These are phyloP conservation scores for Termitomyces sp. DNA, from an alignment of 1,284 basidiomycete species.

Conservation along the genomic window DNA sequence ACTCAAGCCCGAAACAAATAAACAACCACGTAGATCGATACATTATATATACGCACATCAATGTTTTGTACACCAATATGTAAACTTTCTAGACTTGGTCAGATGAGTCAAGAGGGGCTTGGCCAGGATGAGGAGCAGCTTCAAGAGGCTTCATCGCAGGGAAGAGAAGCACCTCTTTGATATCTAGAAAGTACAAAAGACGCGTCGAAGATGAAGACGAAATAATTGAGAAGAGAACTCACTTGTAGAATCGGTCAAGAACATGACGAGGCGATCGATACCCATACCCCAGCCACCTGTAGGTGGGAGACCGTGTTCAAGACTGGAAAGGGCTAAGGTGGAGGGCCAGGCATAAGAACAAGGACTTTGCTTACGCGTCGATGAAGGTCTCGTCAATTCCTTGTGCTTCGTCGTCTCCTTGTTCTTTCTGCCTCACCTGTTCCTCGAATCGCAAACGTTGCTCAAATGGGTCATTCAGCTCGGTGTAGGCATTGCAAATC, in stretches of 20 bases:
- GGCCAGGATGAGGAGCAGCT: conserved; percentile 27
- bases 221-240: conserved; percentile 26
- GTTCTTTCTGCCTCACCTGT: conserved; percentile 91
- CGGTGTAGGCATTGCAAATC: conserved; percentile 97
- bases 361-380: conserved; percentile 63
- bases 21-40: background rate
- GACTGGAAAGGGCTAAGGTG: conserved; percentile 37
- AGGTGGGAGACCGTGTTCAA: conserved; percentile 96
- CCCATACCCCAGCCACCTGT: conserved; percentile 97
- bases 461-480: conserved; percentile 98
- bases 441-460: conserved; percentile 96
- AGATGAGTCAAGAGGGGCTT: conserved; percentile 25
- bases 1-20: no score
- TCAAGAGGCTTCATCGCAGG: conserved; percentile 86
- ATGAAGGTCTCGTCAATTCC: conserved; percentile 94
- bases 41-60: background rate
- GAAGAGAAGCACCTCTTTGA: conserved; percentile 88
- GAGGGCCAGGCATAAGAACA: background rate
- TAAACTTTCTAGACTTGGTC: conserved; percentile 24
- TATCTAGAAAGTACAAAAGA: conserved; percentile 44
- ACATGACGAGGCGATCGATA: conserved; percentile 94
- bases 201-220: background rate
- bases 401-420: conserved; percentile 97
- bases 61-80: conserved; percentile 6
- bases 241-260: conserved; percentile 90